Base-by-base conservation (phyloP, 208 protist species). In the Leishmania tropica region DNA sequence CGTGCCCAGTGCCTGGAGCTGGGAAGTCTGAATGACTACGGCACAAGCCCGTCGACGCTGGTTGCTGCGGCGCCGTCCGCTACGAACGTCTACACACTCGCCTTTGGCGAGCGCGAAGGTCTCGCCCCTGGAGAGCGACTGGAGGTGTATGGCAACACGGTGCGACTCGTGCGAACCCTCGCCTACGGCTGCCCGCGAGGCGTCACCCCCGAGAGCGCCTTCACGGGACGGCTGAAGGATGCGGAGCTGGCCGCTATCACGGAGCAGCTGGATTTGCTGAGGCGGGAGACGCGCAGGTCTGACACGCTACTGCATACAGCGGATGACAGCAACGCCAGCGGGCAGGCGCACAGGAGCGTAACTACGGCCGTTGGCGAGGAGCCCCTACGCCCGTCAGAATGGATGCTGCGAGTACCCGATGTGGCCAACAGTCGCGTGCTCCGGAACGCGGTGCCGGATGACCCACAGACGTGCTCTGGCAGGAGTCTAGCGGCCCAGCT, bases 71-170 rank as follows among this genome's bases (percentile, higher is more conserved):
- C 87, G 60, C 84, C 86, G 13, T 87, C 88, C 51, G 80, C 84
- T 7, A 95, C 93, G 28, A 96, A 96, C 85, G 88, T 92, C 45
- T 96, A 86, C 77, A 88, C 91, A 8, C 71, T 95, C 3, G 93
- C 93, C 35, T 92, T 93, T 45, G 93, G 91, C 0, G 86, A 87
- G 58, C 81, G 83, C 71, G 93, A 96, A 62, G 93, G 93, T 0
- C 86, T 96, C 21, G 89, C 86, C 21, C 76, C 86, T 24, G 91
- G 91, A 0, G 90, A 92, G 83, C 86, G 93, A 8, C 76, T 96
- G 45, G 91, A 95, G 80, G 87, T 93, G 74, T 95, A 92, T 82
- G 93, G 90, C 54, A 72, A 68, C 21, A 81, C 28, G 5, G 72
- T 92, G 71, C 85, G 80, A 15, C 90, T 96, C 48, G 79, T 93